A percentile compares a stretch with the other conserved stretches of the same genome.
phyloP scores from a whole-genome alignment of 129 eudicot species.

The Glebionis coronaria region DNA sequence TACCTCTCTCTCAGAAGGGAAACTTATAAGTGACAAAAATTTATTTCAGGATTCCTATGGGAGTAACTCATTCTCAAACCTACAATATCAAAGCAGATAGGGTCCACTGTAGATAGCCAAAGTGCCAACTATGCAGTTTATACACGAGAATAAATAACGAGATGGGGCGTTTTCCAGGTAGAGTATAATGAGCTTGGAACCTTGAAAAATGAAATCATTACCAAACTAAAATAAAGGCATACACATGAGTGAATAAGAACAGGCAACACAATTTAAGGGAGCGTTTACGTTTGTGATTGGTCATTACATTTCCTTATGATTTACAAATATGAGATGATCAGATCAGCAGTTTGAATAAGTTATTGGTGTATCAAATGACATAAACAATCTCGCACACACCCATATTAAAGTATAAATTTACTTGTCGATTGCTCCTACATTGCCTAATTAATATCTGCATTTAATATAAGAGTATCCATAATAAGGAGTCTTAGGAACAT shows the following conservation, averaged over 20 bases:
- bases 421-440: constrained; percentile 14
- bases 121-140: constrained; percentile 16
- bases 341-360: no score
- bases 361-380: no score
- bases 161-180: background rate
- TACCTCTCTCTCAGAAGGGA: constrained; percentile 20
- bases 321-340: no score
- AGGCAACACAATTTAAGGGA: background rate
- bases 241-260: constrained; percentile 2
- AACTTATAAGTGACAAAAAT: constrained; percentile 24
- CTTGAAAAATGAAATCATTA: constrained; percentile 22
- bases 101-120: constrained; percentile 24
- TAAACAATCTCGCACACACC: no score
- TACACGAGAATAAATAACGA: constrained; percentile 10
- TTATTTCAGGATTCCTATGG: constrained; percentile 29
- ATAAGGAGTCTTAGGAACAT: background rate
- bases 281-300: constrained; percentile 10
- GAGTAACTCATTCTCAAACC: constrained; percentile 22
- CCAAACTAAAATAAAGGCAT: constrained; percentile 4
- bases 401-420: background rate
- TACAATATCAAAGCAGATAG: constrained; percentile 19
- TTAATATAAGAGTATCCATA: background rate
- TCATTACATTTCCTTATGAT: no score
- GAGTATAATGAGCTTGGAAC: constrained; percentile 19
- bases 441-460: constrained; percentile 1